phyloP scores from a whole-genome alignment of 164 flowering plant species.

The Vitis rupestris region DNA sequence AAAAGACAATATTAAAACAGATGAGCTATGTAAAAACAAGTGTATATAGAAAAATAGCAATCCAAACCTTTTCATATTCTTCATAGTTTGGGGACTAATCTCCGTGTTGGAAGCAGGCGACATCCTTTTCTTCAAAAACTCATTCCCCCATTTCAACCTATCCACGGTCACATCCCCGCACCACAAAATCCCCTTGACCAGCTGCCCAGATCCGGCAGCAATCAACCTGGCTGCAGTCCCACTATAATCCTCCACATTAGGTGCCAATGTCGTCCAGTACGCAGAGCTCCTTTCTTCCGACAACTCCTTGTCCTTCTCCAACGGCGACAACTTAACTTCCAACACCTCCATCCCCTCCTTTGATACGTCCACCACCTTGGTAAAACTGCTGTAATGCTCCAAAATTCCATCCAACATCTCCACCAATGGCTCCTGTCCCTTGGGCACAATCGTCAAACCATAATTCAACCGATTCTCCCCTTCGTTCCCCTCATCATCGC shows the following conservation, averaged over 20 bases:
- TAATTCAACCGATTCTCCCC: conserved; percentile 48
- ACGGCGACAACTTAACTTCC: conserved; percentile 53
- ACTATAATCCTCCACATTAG: conserved; percentile 94
- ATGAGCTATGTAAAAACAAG: too few relatives aligned
- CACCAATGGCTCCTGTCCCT: conserved; percentile 63
- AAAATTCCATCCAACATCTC: conserved; percentile 62
- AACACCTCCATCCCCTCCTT: conserved; percentile 26
- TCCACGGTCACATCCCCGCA: conserved; percentile 94
- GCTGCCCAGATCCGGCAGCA: conserved; percentile 78
- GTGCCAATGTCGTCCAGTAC: conserved; percentile 95
- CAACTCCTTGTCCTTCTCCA: conserved; percentile 54
- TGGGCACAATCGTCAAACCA: conserved; percentile 76
- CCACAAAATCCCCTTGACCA: conserved; percentile 86
- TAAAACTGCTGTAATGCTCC: conserved; percentile 55
- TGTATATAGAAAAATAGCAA: too few relatives aligned
- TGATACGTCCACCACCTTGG: conserved; percentile 39
- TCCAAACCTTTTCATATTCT: conserved; percentile 67
- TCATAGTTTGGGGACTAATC: conserved; percentile 54
- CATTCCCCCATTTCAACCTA: conserved; percentile 79
- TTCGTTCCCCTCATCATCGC: conserved; percentile 21
- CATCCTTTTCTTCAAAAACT: conserved; percentile 60
- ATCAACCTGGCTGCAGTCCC: conserved; percentile 60
- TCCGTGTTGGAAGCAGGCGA: conserved; percentile 29
- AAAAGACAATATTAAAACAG: too few relatives aligned
- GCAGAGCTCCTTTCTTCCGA: conserved; percentile 68